These are phyloP conservation scores for Ailanthus altissimus DNA, from an alignment of 345 rosid species.

Conservation along the genomic window DNA sequence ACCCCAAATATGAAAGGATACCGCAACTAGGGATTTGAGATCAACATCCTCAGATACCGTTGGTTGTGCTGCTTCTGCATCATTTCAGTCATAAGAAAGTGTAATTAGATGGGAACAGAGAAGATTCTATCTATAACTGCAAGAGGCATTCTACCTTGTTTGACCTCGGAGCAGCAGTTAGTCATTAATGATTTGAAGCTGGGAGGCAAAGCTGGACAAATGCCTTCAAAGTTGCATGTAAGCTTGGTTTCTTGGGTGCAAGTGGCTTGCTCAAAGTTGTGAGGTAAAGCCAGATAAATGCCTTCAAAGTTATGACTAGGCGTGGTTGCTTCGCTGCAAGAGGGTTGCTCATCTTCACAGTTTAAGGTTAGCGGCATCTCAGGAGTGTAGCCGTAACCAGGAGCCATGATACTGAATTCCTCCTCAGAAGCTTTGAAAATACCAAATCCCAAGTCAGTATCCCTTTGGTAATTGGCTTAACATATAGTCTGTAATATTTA, in stretches of 20 bases:
- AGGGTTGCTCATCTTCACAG: conserved; percentile 43
- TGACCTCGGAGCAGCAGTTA: conserved; percentile 50
- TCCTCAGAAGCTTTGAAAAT: conserved; percentile 45
- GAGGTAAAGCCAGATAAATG: conserved; percentile 51
- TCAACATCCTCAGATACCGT: conserved; percentile 38
- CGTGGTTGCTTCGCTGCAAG: conserved; percentile 27
- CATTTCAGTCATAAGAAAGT: conserved; percentile 20
- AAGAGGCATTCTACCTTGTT: conserved; percentile 46
- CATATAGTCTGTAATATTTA: not conserved
- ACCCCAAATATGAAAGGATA: conserved; percentile 28
- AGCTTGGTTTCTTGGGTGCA: conserved; percentile 27
- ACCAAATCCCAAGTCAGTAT: conserved; percentile 19
- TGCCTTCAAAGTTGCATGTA: conserved; percentile 29
- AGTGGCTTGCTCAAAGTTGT: conserved; percentile 59
- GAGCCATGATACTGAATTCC: conserved; percentile 31
- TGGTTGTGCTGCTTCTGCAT: conserved; percentile 40
- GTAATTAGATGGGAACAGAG: conserved; percentile 18
- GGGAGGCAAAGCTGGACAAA: conserved; percentile 56
- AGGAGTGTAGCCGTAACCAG: conserved; percentile 32
- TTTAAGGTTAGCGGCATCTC: conserved; percentile 37
- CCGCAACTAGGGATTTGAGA: conserved; percentile 77
- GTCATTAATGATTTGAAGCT: conserved; percentile 75
- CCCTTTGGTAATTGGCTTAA: not conserved
- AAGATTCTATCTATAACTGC: conserved; percentile 11
- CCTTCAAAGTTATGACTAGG: conserved; percentile 29